Percentiles rank a stretch among this genome's conserved stretches.
Conservation (phyloP, 345 rosid genomes). For the Carallia pectinifolia region DNA sequence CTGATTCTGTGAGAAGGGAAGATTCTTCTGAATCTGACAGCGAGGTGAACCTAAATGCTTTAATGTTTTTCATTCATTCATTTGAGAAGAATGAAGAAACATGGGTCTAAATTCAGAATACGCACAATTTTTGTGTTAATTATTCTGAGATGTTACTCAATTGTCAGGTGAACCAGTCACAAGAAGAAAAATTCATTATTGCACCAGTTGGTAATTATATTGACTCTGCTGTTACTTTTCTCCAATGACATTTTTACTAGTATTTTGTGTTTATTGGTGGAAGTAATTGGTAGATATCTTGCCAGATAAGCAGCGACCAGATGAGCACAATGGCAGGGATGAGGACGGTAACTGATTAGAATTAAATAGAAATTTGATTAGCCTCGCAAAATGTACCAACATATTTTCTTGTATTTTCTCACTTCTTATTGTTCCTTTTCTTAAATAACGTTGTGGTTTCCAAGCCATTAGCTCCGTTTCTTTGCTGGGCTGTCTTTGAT, state of each 20-base stretch:
- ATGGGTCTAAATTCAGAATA: no score
- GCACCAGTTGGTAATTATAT: conserved; percentile 64
- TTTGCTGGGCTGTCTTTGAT: not conserved
- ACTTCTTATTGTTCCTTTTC: conserved; percentile 2
- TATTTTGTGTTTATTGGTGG: conserved; percentile 4
- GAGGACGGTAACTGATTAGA: conserved; percentile 55
- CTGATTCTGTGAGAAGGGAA: conserved; percentile 52
- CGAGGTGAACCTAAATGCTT: conserved; percentile 53
- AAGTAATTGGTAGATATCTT: conserved; percentile 21
- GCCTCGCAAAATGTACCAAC: no score
- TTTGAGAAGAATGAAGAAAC: no score
- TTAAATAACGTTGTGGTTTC: no score
- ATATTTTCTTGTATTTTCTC: not conserved
- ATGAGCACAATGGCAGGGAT: conserved; percentile 48
- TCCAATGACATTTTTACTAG: not conserved
- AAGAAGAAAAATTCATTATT: conserved; percentile 54
- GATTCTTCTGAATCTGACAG: conserved; percentile 72
- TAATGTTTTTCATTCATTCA: not conserved
- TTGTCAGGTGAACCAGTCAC: conserved; percentile 62
- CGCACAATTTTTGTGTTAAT: no score
- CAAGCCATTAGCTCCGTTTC: no score
- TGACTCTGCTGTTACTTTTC: not conserved
- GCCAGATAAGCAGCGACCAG: conserved; percentile 56
- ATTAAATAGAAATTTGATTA: not conserved
- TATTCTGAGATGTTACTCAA: conserved; percentile 9